Evolutionary conservation across 1,284 basidiomycete species (phyloP).

Genomic region (Thecaphora frezii): DNA sequence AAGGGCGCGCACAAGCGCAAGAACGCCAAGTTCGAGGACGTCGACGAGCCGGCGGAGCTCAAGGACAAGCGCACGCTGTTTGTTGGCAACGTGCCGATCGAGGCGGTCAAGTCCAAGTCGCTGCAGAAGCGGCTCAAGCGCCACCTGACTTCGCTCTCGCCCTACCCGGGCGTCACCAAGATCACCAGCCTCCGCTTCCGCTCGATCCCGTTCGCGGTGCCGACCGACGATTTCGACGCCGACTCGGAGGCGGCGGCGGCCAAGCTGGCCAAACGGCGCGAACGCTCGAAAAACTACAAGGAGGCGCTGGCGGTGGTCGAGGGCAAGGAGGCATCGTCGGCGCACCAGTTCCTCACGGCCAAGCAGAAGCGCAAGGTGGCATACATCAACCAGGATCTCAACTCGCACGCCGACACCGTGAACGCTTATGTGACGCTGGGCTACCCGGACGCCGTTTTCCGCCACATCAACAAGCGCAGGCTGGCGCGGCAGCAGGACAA

Average conservation of each 20-base stretch:
- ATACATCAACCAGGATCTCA: slow-evolving; percentile 79
- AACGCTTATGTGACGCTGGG: slow-evolving; percentile 56
- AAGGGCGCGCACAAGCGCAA: slow-evolving; percentile 19
- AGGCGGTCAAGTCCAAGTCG: slow-evolving; percentile 68
- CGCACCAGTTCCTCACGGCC: slow-evolving; percentile 69
- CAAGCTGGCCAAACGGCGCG: slow-evolving; percentile 59
- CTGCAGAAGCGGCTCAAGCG: slow-evolving; percentile 58
- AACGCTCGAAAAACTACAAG: slow-evolving; percentile 69
- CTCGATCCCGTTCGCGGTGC: slow-evolving; percentile 57
- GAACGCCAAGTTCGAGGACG: slow-evolving; percentile 16
- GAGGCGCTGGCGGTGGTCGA: slow-evolving; percentile 60
- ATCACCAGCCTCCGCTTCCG: slow-evolving; percentile 56
- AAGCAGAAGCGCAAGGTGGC: slow-evolving; percentile 91
- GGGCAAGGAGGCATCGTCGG: slow-evolving; percentile 18
- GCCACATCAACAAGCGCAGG: slow-evolving; percentile 19
- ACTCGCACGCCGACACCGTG: slow-evolving; percentile 49
- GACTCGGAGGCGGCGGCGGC: slow-evolving; percentile 56
- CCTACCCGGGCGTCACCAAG: slow-evolving; percentile 40
- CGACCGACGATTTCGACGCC: slow-evolving; percentile 40
- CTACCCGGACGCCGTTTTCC: slow-evolving; percentile 31
- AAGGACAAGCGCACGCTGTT: slow-evolving; percentile 84
- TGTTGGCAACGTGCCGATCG: slow-evolving; percentile 83
- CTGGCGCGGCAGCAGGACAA: background rate
- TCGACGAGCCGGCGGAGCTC: slow-evolving; percentile 30
- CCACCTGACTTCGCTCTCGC: slow-evolving; percentile 55